Base-by-base conservation (phyloP, 2,329 filamentous ascomycete species). In the Paecilomyces dactylethromorphus region DNA sequence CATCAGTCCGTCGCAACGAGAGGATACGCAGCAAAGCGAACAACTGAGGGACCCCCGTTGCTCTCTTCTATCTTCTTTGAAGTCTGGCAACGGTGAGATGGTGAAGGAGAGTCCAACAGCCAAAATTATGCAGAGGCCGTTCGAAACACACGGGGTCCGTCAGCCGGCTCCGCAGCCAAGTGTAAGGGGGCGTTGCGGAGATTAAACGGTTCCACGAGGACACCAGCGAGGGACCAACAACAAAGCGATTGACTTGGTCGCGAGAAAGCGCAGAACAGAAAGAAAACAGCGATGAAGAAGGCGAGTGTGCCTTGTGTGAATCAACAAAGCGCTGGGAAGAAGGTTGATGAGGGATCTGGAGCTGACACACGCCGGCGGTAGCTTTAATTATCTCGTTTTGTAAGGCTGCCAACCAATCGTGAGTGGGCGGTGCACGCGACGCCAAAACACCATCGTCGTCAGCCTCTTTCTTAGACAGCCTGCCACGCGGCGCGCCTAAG, bases 141-240 rank as follows among this genome's bases (percentile, higher is more conserved):
- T 45, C 39, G 39, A 45, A 45, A 45, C 39, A 45, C 39, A 45
- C 39, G 39, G 39, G 15, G n/a, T 7, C 13, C n/a, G 39, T 45
- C 39, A 45, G 39, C n/a, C 39, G 39, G 39, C 35, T 39, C 35
- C 35, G 35, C 35, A 39, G 35, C 35, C 11, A n/a, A 53, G 57
- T 58, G 55, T 55, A 53, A 49, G 52, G 26, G 26, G 58, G 52
- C 33, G 33, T 56, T 35, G 60, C 56, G 32, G 52, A 24, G 31
- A 50, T 56, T 21, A 31, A 50, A 56, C 56, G 59, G 59, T 53
- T 56, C 45, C 56, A 56, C 13, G 53, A 56, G n/a, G 26, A 53
- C 24, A 21, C 39, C 39, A 45, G 39, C 39, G 39, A 45, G 39
- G 8, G 39, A 45, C 39, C 15, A 45, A 7, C 3, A 3, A 45